phyloP scores from a whole-genome alignment of 352 stramenopile species.

The Phytophthora vignae region DNA sequence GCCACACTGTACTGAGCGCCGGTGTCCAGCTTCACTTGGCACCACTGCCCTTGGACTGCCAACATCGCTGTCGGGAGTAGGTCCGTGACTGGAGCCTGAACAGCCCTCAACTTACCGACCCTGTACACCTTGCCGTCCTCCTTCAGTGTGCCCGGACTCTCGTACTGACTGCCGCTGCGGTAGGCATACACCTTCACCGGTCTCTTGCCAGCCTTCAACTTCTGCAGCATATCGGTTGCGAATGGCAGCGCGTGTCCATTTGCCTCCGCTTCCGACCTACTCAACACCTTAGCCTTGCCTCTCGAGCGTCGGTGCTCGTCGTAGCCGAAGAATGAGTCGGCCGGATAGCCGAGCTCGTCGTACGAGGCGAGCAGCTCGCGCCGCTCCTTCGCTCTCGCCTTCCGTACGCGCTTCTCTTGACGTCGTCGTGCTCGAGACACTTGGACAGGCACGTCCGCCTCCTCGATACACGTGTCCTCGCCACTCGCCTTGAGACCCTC shows the following conservation, averaged over 20 bases:
- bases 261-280: not conserved
- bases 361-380: not conserved
- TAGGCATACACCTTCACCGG: too few relatives aligned
- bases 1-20: not conserved
- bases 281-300: not conserved
- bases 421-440: not conserved
- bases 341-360: not conserved
- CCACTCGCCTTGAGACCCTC: not conserved
- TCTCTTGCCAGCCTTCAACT: not conserved
- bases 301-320: not conserved
- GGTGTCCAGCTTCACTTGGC: not conserved
- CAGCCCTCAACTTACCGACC: not conserved
- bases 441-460: not conserved
- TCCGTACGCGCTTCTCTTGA: not conserved
- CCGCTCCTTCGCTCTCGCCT: not conserved
- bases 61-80: not conserved
- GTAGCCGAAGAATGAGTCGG: not conserved
- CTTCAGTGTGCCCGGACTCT: too few relatives aligned
- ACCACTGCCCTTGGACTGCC: not conserved
- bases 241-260: not conserved
- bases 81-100: not conserved
- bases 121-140: not conserved
- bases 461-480: not conserved
- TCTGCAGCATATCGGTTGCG: not conserved
- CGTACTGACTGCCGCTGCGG: too few relatives aligned